Evolutionary conservation across 2,329 filamentous ascomycete species (phyloP).

Genomic region (Thielaviopsis musarum): DNA sequence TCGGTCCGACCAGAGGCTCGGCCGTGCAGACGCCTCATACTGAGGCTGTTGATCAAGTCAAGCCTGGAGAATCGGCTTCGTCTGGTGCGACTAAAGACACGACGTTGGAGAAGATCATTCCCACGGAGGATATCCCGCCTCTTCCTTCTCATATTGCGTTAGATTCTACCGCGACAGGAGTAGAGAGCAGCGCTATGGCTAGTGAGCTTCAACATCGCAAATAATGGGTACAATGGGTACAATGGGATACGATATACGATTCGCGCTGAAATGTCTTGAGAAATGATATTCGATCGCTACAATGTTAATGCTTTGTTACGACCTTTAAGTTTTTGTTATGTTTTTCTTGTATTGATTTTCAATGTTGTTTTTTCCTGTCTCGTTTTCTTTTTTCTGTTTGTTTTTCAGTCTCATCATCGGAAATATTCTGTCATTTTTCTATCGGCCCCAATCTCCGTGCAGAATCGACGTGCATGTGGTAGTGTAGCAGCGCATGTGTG

Average conservation of each 20-base stretch:
- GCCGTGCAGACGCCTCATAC: not conserved
- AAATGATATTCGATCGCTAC: too few relatives aligned
- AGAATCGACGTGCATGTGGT: not conserved
- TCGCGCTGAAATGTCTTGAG: not conserved
- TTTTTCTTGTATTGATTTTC: not conserved
- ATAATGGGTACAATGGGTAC: not conserved
- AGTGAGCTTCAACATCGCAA: conserved; percentile 6
- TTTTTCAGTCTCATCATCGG: not conserved
- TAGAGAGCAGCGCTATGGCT: not conserved
- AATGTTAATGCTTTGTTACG: not conserved
- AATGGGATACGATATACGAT: not conserved
- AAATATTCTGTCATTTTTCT: too few relatives aligned
- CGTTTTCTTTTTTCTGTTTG: not conserved
- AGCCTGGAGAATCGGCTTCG: not conserved
- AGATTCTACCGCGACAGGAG: conserved; percentile 1
- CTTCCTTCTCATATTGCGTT: not conserved
- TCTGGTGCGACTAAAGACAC: not conserved
- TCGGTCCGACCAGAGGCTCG: conserved; percentile 1
- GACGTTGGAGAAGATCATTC: not conserved
- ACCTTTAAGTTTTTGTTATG: not conserved
- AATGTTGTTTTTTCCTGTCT: not conserved
- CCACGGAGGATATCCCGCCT: conserved; percentile 2
- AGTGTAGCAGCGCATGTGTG: not conserved
- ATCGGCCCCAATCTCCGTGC: not conserved
- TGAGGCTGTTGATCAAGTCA: not conserved